Base-by-base conservation (phyloP, 1,284 basidiomycete genomes). In the Microbotryomycetes sp. region DNA sequence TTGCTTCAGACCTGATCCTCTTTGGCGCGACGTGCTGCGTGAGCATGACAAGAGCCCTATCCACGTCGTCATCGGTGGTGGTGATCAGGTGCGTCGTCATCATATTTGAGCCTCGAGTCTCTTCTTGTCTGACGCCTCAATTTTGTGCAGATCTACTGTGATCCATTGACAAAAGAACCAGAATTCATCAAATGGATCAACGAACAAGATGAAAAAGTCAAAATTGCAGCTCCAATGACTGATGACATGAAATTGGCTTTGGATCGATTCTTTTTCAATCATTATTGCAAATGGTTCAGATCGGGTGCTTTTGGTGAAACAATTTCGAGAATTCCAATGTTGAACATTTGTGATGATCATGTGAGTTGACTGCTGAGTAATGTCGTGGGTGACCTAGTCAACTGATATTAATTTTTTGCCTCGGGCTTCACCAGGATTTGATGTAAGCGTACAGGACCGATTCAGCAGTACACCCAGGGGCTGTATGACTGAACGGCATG, bases 251-350 rank as follows among this genome's bases (percentile, higher is more conserved):
- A 70, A 49, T 73, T 80, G 6, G 86, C 88, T n/a, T 84, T 97
- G 58, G 92, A 97, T 73, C 82, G 92, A 52, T 83, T 79, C 76
- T 78, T 78, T 63, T 89, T 87, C 70, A 92, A 96, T 74, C 52
- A 62, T 26, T 66, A 64, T 61, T 72, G 68, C 58, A 68, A 73
- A 47, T 77, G 76, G 74, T 97, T 96, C 78, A 82, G 92, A 62
- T 84, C 83, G 52, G 93, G 93, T 7, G 91, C 91, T 0, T 98
- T 97, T 75, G 89, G 90, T 1, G 81, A 87, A 58, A 92, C 93
- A 4, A 97, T 96, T 75, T 85, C 88, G 59, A 86, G 77, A 9
- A 79, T 83, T 45, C 82, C 92, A 15, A 97, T 97, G 93, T 60
- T 76, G 59, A 81, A 81, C 74, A 82, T 82, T 80, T 76, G 82